These are phyloP conservation scores for Fonsecaea nubica DNA, from an alignment of 2,329 filamentous ascomycete genomes.

Conservation along the genomic window DNA sequence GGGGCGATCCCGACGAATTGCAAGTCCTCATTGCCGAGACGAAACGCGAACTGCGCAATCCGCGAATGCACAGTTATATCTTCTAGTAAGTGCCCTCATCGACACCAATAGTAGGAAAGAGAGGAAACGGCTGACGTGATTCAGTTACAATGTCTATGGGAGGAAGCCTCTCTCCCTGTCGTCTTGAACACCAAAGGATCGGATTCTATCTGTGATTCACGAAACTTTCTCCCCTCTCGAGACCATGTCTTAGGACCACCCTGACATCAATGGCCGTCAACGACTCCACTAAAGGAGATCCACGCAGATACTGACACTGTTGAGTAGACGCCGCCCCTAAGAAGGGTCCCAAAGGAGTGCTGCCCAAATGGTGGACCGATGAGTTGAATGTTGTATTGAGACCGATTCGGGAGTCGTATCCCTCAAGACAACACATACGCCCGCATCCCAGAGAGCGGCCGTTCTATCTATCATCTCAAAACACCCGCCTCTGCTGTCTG, in stretches of 20 bases:
- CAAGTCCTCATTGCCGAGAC: constrained; percentile 32
- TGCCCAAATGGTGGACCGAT: background rate
- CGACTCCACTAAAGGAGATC: background rate
- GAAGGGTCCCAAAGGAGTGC: background rate
- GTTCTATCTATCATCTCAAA: background rate
- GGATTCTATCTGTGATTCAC: background rate
- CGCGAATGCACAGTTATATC: constrained; percentile 18
- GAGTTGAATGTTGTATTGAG: background rate
- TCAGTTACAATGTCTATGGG: background rate
- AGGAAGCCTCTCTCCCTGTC: background rate
- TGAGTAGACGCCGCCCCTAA: background rate
- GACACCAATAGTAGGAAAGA: background rate
- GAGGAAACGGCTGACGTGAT: background rate
- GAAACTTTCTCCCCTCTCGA: background rate
- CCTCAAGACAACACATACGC: background rate
- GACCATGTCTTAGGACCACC: background rate
- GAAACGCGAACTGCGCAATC: constrained; percentile 23
- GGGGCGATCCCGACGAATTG: constrained; percentile 37
- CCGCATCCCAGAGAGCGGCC: background rate
- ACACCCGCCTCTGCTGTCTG: background rate
- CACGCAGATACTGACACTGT: background rate
- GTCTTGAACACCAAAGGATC: background rate
- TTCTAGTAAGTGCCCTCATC: constrained; percentile 19
- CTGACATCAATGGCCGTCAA: background rate
- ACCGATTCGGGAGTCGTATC: background rate